A percentile compares a stretch with the other conserved stretches of the same genome.
Evolutionary conservation across 345 rosid genomes (phyloP).

Genomic region (Aegle marmelos): DNA sequence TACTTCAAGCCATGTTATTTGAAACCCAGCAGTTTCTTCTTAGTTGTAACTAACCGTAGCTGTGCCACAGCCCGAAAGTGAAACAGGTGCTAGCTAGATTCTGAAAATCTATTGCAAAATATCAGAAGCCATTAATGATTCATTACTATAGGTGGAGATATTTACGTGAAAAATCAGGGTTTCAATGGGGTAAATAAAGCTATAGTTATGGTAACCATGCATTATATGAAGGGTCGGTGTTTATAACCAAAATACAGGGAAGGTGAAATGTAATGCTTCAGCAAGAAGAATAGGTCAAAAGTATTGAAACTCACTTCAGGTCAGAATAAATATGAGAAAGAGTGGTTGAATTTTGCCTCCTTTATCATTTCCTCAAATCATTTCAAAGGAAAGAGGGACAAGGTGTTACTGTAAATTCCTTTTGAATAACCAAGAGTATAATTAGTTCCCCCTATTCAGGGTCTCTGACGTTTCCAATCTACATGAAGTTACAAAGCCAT

Average conservation of each 20-base stretch:
- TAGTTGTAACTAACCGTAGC: not conserved
- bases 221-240: not conserved
- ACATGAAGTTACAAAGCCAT: not conserved
- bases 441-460: not conserved
- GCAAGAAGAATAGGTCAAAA: not conserved
- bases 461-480: not conserved
- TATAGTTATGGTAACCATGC: not conserved
- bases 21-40: not conserved
- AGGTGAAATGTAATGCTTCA: not conserved
- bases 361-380: not conserved
- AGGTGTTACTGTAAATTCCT: not conserved
- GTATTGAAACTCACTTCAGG: not conserved
- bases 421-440: not conserved
- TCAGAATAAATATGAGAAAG: not conserved
- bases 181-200: not conserved
- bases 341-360: not conserved
- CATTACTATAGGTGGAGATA: not conserved
- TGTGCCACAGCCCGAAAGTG: not conserved
- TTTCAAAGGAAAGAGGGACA: not conserved
- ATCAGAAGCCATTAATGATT: not conserved
- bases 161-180: not conserved
- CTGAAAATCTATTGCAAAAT: not conserved
- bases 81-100: not conserved
- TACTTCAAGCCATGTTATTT: no score
- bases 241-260: not conserved